Conservation (phyloP, 257 asterid genomes). For the Solanum chmielewskii region DNA sequence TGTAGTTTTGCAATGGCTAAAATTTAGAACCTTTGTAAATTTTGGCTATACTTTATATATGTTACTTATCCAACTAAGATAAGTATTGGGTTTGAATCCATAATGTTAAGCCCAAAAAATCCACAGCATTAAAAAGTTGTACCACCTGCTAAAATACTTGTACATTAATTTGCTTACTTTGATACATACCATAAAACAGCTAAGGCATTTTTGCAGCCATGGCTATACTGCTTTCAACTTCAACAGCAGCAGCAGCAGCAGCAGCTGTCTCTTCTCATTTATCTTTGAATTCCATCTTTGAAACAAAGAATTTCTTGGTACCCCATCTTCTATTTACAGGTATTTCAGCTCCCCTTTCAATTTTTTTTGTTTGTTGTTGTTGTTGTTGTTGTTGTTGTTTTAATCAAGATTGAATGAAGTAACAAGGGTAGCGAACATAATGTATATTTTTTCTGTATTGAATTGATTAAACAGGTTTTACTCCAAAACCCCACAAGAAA, state of each 20-base stretch:
- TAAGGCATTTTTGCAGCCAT: neutral
- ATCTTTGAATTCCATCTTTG: conserved; percentile 12
- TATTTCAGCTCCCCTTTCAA: conserved; percentile 5
- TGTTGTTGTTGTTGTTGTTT: too few species aligned
- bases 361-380: neutral
- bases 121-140: neutral
- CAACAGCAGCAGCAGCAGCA: conserved; percentile 37
- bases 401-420: neutral
- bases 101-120: neutral
- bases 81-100: neutral
- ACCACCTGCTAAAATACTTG: neutral
- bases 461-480: conserved; percentile 21
- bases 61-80: neutral
- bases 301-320: conserved; percentile 15
- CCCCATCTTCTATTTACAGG: conserved; percentile 33
- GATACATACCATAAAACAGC: neutral
- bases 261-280: conserved; percentile 6
- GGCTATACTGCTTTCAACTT: conserved; percentile 24
- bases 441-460: neutral
- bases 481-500: conserved; percentile 11
- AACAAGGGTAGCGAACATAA: neutral
- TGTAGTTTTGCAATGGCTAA: too few species aligned
- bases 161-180: neutral
- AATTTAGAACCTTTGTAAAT: too few species aligned
- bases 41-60: neutral